phyloP scores from a whole-genome alignment of 2,329 filamentous ascomycete genomes.

The Fusarium udum region DNA sequence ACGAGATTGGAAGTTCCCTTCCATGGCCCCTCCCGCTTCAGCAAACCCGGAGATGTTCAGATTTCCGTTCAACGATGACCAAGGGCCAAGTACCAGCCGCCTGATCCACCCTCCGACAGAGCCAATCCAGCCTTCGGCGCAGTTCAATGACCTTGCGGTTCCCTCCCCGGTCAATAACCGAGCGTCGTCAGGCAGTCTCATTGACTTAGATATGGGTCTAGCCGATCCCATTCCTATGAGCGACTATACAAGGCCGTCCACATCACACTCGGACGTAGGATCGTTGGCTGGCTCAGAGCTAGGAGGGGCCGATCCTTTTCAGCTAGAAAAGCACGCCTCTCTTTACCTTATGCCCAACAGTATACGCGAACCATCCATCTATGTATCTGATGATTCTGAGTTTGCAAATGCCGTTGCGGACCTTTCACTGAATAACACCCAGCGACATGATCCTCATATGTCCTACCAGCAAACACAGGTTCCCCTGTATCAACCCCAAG shows the following conservation, averaged over 20 bases:
- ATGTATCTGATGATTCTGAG: constrained; percentile 67
- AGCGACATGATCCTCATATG: constrained; percentile 29
- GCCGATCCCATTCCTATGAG: constrained; percentile 57
- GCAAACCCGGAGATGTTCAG: constrained; percentile 63
- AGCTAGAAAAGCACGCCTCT: constrained; percentile 70
- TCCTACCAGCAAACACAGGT: constrained; percentile 34
- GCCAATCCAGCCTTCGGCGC: constrained; percentile 55
- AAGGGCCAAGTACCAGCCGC: constrained; percentile 47
- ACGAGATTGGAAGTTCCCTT: constrained; percentile 68
- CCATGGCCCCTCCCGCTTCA: constrained; percentile 60
- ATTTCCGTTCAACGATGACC: constrained; percentile 56
- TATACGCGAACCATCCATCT: constrained; percentile 66
- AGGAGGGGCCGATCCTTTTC: constrained; percentile 66
- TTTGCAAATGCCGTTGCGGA: constrained; percentile 53
- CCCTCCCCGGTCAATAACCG: constrained; percentile 51
- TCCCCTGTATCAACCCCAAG: constrained; percentile 19
- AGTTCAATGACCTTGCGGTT: constrained; percentile 54
- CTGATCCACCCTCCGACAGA: constrained; percentile 64
- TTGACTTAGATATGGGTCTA: constrained; percentile 65
- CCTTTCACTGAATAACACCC: constrained; percentile 40
- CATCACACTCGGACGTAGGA: constrained; percentile 66
- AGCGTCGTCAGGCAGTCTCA: constrained; percentile 57
- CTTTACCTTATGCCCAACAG: constrained; percentile 57
- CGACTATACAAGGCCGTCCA: constrained; percentile 65
- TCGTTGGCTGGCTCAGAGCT: constrained; percentile 66